These are phyloP conservation scores for Agaricus blazei DNA, from an alignment of 768 basidiomycete genomes.

Conservation along the genomic window DNA sequence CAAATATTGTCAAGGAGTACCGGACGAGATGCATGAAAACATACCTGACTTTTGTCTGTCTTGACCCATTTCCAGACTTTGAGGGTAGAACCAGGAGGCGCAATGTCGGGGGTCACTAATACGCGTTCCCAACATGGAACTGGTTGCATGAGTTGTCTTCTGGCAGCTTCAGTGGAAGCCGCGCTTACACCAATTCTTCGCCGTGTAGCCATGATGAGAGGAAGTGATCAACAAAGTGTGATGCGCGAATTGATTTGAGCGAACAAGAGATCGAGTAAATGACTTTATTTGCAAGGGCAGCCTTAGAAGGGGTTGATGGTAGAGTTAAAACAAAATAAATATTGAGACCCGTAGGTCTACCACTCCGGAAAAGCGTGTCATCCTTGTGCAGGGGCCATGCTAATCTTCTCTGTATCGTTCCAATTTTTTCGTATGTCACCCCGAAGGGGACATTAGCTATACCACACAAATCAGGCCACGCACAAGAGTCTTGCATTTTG, in stretches of 20 bases:
- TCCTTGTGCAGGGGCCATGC: constrained; percentile 99
- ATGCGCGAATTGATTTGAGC: background rate
- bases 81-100: constrained; percentile 50
- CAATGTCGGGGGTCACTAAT: constrained; percentile 58
- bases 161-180: constrained; percentile 75
- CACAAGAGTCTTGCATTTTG: constrained; percentile 22
- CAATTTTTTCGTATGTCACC: constrained; percentile 98
- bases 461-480: background rate
- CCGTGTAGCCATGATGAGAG: constrained; percentile 55
- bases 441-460: constrained; percentile 65
- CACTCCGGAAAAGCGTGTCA: constrained; percentile 98
- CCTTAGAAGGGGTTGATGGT: background rate
- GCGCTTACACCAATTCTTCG: constrained; percentile 73
- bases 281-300: background rate
- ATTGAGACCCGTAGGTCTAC: constrained; percentile 61
- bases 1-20: background rate
- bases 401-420: constrained; percentile 99
- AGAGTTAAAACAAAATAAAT: constrained; percentile 34
- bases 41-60: constrained; percentile 72
- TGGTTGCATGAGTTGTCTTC: constrained; percentile 84
- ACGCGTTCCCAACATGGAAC: constrained; percentile 84
- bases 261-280: background rate
- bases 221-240: background rate
- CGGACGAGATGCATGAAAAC: constrained; percentile 13
- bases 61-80: constrained; percentile 77